These are phyloP conservation scores for Daldinia loculata DNA, from an alignment of 495 filamentous ascomycete genomes.

Conservation along the genomic window DNA sequence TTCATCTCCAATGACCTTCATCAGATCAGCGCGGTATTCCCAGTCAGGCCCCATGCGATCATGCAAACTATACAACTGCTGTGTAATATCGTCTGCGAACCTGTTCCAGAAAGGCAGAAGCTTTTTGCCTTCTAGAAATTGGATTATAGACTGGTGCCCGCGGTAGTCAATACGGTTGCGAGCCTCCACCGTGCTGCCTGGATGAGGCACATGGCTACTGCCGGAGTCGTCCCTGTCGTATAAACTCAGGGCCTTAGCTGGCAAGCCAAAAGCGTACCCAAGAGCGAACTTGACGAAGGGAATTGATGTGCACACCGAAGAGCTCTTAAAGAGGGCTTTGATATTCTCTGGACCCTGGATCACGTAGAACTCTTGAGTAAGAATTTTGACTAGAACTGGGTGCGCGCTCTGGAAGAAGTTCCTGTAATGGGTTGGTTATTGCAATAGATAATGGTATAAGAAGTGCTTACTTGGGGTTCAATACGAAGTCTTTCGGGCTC, in stretches of 20 bases:
- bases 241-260: constrained; percentile 27
- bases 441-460: background rate
- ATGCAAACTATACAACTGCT: constrained; percentile 25
- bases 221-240: constrained; percentile 46
- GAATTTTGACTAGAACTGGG: constrained; percentile 39
- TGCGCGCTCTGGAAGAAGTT: constrained; percentile 38
- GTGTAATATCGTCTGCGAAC: constrained; percentile 31
- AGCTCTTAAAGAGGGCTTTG: constrained; percentile 42
- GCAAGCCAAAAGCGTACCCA: constrained; percentile 38
- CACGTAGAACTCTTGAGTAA: constrained; percentile 43
- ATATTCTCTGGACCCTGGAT: constrained; percentile 43
- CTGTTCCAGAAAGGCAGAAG: constrained; percentile 39
- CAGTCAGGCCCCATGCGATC: constrained; percentile 28
- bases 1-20: constrained; percentile 40
- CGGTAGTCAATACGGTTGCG: constrained; percentile 45
- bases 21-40: constrained; percentile 38
- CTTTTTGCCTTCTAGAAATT: constrained; percentile 36
- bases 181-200: constrained; percentile 35
- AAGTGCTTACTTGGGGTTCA: constrained; percentile 28
- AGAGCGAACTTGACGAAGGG: constrained; percentile 41
- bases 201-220: constrained; percentile 30
- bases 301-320: constrained; percentile 36
- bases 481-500: constrained; percentile 38
- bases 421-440: constrained; percentile 1
- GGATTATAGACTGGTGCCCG: constrained; percentile 26